A percentile compares a stretch with the other conserved stretches of the same genome.
These are phyloP conservation scores for Symbiodinium natans DNA, from an alignment of 73 alveolate genomes.

Conservation along the genomic window DNA sequence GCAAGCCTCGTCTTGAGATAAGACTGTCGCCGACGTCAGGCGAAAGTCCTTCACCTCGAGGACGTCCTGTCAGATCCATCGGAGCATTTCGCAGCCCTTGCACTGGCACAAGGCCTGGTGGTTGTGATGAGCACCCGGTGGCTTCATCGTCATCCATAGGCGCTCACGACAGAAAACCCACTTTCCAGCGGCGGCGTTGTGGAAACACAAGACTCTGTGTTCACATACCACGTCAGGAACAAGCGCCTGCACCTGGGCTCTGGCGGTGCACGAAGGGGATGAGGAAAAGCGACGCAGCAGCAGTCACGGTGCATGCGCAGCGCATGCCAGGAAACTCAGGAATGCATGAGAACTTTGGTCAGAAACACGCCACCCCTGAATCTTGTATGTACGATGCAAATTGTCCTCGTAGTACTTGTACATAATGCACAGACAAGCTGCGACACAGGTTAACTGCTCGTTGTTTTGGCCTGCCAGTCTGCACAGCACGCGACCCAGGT, in stretches of 20 bases:
- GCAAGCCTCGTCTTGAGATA: constrained; percentile 24
- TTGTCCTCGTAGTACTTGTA: not conserved
- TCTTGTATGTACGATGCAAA: not conserved
- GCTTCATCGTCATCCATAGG: constrained; percentile 69
- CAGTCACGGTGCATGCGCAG: not conserved
- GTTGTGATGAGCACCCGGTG: constrained; percentile 64
- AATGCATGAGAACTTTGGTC: too few species aligned
- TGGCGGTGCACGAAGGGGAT: not conserved
- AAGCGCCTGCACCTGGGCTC: constrained; percentile 63
- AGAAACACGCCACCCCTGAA: not conserved
- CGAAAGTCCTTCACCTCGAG: constrained; percentile 57
- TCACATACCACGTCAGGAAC: constrained; percentile 55
- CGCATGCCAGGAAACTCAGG: too few species aligned
- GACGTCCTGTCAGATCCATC: not conserved
- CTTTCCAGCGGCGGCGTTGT: not conserved
- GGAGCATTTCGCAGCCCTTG: not conserved
- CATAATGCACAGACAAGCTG: constrained; percentile 5
- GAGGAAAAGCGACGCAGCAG: not conserved
- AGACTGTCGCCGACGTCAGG: constrained; percentile 46
- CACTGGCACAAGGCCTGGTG: constrained; percentile 60
- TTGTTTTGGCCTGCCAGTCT: constrained; percentile 14
- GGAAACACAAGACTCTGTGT: constrained; percentile 82
- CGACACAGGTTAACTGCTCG: constrained; percentile 44
- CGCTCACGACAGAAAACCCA: constrained; percentile 50
- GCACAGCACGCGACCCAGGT: constrained; percentile 43